Evolutionary conservation across 257 asterid species (phyloP), one percentile per base, ranked within the genome.

Genomic region (Echium plantagineum): DNA sequence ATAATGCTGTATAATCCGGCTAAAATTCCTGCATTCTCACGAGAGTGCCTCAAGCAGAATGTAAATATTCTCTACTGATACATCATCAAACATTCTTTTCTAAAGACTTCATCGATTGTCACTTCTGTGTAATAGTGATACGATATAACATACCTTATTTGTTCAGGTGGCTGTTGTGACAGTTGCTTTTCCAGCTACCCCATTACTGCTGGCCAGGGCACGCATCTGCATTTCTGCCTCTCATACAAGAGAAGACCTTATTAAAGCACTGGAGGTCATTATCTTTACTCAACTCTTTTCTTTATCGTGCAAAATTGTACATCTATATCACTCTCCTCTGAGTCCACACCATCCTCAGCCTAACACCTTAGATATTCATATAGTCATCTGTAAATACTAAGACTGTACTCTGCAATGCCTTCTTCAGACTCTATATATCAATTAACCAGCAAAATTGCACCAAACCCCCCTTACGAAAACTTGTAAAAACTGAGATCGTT

Each of bases 181-280:
- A 0, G 98, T 93, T 74, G 97, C 86, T 60, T 93, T 93, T 73
- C 98, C 98, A 62, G 98, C 98, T 63, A 93, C 98, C 38, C 94
- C 98, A 35, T 83, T 93, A 69, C 83, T 93, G 63, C 69, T 93
- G 82, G 95, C 97, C 53, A 94, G 98, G 67, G 98, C 94, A 13
- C 95, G 98, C 54, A 86, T 93, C 66, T 93, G 97, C 74, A 85
- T 93, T 63, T 88, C 97, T 65, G 98, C 98, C 62, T 76, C 98
- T 74, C 98, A 93, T 67, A 58, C 95, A 60, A 80, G 94, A 80
- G 97, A 93, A 78, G 98, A 93, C 79, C 94, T 93, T 69, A 35
- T 81, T 66, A 82, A 79, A 83, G 98, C 97, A 55, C 78, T 93
- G 58, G 94, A 93, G 94, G 98, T 93, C 17, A 56, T 56, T 56